Evolutionary conservation across 139 green algal species (phyloP), one percentile per base, ranked within the genome.

Genomic region (Micractinium sp.): DNA sequence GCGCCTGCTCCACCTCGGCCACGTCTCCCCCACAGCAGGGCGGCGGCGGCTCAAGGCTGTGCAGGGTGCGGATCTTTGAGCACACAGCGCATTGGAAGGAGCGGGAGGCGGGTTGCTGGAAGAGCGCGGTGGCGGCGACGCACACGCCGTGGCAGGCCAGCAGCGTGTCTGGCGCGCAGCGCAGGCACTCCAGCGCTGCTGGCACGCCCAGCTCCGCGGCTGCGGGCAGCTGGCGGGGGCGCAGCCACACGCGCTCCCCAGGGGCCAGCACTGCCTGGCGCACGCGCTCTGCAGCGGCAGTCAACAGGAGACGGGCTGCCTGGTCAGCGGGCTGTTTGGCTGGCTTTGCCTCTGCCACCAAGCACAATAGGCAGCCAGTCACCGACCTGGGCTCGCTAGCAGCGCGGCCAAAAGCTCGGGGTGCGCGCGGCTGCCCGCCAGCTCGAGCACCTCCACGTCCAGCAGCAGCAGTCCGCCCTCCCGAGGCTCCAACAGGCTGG

Each of bases 201-300:
- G 35, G 38, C 22, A 84, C 56, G 35, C 56, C n/a, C 15, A 77
- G 35, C 56, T 89, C 56, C 14, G 38, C 36, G 0, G 74, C 35
- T 20, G 41, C 56, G 7, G 81, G 77, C 85, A 79, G 74, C 74
- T 84, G 85, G 15, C 56, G 35, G 1, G 74, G 85, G 56, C 75
- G 85, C 74, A 89, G 56, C 85, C 85, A 89, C 23, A 89, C 23
- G 29, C 85, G 74, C 35, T 84, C 13, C 3, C 56, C 74, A 2
- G 35, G 41, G 33, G 33, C 20, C 75, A 89, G 74, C 35, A 71
- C 74, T 0, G 56, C 16, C 25, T 84, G 85, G 3, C 85, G 74
- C 33, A 85, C 23, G 1, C 31, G 7, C 19, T 88, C 85, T 88
- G 71, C 73, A 74, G 23, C 0, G 25, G 77, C 36, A 36, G 27